phyloP scores from a whole-genome alignment of 164 flowering plant genomes.

The Liquidambar formosana region DNA sequence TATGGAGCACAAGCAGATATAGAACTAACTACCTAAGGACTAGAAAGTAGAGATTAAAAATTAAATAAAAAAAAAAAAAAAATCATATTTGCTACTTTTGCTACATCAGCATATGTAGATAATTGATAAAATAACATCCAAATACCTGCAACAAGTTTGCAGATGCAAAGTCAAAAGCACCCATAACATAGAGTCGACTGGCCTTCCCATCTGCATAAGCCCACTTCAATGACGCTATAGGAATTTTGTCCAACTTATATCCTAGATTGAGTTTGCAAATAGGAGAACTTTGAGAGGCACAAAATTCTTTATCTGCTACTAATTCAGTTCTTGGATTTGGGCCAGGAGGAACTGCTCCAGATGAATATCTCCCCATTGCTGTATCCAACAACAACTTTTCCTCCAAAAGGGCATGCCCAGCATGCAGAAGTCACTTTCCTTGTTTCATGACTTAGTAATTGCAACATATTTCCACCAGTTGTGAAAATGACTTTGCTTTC shows the following conservation, averaged over 20 bases:
- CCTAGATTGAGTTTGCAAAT: slow-evolving; percentile 75
- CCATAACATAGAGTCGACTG: slow-evolving; percentile 70
- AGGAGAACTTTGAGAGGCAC: slow-evolving; percentile 44
- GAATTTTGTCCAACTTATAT: slow-evolving; percentile 74
- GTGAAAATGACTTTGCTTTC: slow-evolving; percentile 60
- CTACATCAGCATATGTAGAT: neutral
- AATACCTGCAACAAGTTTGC: slow-evolving; percentile 72
- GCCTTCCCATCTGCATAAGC: slow-evolving; percentile 66
- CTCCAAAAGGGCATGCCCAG: slow-evolving; percentile 88
- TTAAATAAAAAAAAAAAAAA: too few relatives aligned
- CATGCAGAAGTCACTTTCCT: slow-evolving; percentile 82
- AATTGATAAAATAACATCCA: neutral
- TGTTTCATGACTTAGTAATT: slow-evolving; percentile 41
- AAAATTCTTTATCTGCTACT: slow-evolving; percentile 26
- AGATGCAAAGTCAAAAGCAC: slow-evolving; percentile 42
- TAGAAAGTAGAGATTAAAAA: neutral
- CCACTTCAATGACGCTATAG: slow-evolving; percentile 73
- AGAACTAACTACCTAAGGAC: neutral
- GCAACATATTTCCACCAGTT: slow-evolving; percentile 49
- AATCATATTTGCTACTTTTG: too few relatives aligned
- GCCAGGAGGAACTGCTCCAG: slow-evolving; percentile 52
- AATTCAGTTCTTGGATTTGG: slow-evolving; percentile 29
- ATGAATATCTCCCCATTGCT: slow-evolving; percentile 73
- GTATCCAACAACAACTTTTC: slow-evolving; percentile 79
- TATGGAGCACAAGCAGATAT: neutral